These are phyloP conservation scores for Syzygium aromaticum DNA, from an alignment of 345 rosid genomes.

Conservation along the genomic window DNA sequence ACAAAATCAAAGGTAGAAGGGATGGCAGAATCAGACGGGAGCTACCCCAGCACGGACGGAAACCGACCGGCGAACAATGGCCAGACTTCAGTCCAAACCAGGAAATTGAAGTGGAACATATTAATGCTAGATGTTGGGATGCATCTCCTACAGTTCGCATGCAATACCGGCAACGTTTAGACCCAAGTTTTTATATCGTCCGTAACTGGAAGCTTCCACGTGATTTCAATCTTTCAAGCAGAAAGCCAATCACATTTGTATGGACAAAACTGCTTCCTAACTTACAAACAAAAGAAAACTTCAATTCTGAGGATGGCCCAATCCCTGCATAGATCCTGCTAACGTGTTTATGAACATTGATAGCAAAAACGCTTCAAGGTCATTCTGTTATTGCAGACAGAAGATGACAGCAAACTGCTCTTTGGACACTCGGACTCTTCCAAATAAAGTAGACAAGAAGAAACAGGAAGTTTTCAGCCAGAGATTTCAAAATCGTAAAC, in stretches of 20 bases:
- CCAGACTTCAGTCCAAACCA: not conserved
- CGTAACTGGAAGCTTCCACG: not conserved
- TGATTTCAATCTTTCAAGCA: not conserved
- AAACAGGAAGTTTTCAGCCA: slow-evolving; percentile 8
- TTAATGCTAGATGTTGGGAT: not conserved
- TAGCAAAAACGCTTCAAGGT: not conserved
- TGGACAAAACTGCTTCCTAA: not conserved
- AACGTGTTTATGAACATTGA: not conserved
- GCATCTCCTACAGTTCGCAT: not conserved
- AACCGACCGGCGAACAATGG: not conserved
- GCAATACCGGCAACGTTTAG: not conserved
- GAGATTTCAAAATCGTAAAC: slow-evolving; percentile 6
- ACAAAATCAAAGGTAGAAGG: no score
- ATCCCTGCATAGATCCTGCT: not conserved
- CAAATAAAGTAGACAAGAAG: slow-evolving; percentile 5
- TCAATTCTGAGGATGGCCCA: not conserved
- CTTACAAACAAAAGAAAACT: not conserved
- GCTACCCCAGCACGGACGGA: not conserved
- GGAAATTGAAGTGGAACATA: not conserved
- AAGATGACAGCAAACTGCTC: slow-evolving; percentile 7
- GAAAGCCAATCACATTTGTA: not conserved
- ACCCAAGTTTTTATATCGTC: not conserved
- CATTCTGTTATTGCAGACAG: slow-evolving; percentile 6
- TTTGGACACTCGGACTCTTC: slow-evolving; percentile 7
- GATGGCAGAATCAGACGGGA: no score